These are phyloP conservation scores for Arthroderma sp. DNA, from an alignment of 2,329 filamentous ascomycete genomes.

Conservation along the genomic window DNA sequence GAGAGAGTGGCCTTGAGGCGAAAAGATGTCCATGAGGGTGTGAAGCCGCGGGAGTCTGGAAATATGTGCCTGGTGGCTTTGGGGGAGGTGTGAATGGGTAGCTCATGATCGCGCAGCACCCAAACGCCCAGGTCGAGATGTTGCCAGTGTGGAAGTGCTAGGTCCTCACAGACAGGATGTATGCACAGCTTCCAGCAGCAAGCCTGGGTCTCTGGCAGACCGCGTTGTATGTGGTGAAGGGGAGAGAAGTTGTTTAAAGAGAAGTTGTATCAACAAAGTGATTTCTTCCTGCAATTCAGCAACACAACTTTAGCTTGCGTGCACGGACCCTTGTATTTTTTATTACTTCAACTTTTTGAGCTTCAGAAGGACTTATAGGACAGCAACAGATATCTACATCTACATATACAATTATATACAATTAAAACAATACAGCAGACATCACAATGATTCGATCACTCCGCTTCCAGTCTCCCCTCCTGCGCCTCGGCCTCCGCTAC, in stretches of 20 bases:
- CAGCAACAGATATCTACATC: neutral
- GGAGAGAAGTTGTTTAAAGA: neutral
- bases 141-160: neutral
- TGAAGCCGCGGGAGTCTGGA: constrained; percentile 30
- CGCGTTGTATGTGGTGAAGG: neutral
- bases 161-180: neutral
- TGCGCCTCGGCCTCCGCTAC: constrained; percentile 24
- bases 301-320: too few species aligned
- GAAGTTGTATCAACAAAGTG: neutral
- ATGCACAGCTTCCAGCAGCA: neutral
- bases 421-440: neutral
- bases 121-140: neutral
- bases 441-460: constrained; percentile 25
- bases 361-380: too few species aligned
- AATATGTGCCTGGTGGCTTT: constrained; percentile 32
- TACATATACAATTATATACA: neutral
- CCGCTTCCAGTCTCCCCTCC: constrained; percentile 20
- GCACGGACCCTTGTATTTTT: too few species aligned
- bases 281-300: too few species aligned
- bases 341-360: too few species aligned
- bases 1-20: constrained; percentile 20
- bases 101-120: constrained; percentile 27
- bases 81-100: constrained; percentile 32
- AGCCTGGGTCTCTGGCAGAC: neutral
- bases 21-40: constrained; percentile 28